These are phyloP conservation scores for Anthracocystis panici-leucophaei DNA, from an alignment of 1,284 basidiomycete species.

Conservation along the genomic window DNA sequence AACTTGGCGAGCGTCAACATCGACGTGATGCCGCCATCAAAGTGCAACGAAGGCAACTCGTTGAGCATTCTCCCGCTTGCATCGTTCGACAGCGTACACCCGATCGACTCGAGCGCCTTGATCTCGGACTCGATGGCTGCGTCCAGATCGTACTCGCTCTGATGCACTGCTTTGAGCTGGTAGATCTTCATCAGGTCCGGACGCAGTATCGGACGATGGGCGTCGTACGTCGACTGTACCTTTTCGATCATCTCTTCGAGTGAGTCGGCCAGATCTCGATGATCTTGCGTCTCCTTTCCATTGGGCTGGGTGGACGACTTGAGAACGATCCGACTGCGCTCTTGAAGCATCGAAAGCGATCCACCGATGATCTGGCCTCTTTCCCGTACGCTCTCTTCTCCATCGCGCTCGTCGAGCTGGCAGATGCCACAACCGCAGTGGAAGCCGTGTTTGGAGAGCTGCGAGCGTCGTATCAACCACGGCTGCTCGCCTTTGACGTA, in stretches of 20 bases:
- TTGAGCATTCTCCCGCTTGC: constrained; percentile 23
- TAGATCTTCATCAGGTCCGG: constrained; percentile 62
- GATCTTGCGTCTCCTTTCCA: constrained; percentile 45
- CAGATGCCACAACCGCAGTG: constrained; percentile 63
- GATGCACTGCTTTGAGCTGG: constrained; percentile 52
- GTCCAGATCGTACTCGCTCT: constrained; percentile 38
- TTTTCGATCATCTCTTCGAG: constrained; percentile 48
- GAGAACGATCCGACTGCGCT: constrained; percentile 59
- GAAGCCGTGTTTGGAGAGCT: constrained; percentile 67
- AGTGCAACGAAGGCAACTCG: constrained; percentile 55
- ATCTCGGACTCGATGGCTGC: constrained; percentile 32
- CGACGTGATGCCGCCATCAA: constrained; percentile 58
- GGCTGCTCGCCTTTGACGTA: constrained; percentile 67
- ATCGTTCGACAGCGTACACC: constrained; percentile 21
- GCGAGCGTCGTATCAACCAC: constrained; percentile 54
- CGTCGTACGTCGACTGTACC: constrained; percentile 58
- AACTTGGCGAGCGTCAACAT: constrained; percentile 50
- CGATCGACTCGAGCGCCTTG: constrained; percentile 41
- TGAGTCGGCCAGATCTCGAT: constrained; percentile 53
- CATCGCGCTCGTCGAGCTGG: constrained; percentile 57
- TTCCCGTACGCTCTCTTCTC: constrained; percentile 38
- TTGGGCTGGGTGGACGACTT: constrained; percentile 26
- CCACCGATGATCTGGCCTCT: constrained; percentile 55
- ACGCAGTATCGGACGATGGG: constrained; percentile 34
- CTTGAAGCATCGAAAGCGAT: constrained; percentile 55